Evolutionary conservation across 208 protist genomes (phyloP).

Genomic region (Kentomonas sorsogonicus): DNA sequence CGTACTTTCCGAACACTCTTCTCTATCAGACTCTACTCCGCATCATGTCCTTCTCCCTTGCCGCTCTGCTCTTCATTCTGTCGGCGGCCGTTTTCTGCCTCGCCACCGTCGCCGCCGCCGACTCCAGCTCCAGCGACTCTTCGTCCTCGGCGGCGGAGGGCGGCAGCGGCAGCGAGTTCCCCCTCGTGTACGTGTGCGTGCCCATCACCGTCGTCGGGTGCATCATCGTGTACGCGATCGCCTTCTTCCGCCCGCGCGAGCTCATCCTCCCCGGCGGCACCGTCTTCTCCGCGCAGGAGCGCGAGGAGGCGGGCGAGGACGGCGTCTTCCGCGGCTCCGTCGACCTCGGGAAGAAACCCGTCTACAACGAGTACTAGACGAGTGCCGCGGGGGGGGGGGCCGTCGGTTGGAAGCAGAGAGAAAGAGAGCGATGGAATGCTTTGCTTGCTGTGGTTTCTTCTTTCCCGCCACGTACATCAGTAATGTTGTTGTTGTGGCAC

Average conservation of each 20-base stretch:
- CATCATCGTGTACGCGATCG: conserved; percentile 17
- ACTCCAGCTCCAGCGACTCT: no score
- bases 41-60: conserved; percentile 11
- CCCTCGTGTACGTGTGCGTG: conserved; percentile 26
- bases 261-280: conserved; percentile 13
- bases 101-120: conserved; percentile 1
- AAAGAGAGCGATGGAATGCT: no score
- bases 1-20: no score
- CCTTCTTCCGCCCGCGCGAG: conserved; percentile 26
- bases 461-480: no score
- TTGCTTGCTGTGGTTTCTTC: no score
- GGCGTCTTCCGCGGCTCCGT: neutral
- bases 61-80: conserved; percentile 10
- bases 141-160: no score
- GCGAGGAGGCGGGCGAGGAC: conserved; percentile 7
- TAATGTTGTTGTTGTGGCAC: no score
- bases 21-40: no score
- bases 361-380: no score
- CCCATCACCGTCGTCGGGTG: conserved; percentile 24
- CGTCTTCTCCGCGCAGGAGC: conserved; percentile 12
- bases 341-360: no score
- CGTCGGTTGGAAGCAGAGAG: no score
- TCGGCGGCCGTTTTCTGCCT: conserved; percentile 9
- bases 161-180: conserved; percentile 19
- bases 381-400: no score